Percentiles rank a stretch among this genome's conserved stretches.
Evolutionary conservation across 495 filamentous ascomycete genomes (phyloP).

Genomic region (Delitschia confertaspora): DNA sequence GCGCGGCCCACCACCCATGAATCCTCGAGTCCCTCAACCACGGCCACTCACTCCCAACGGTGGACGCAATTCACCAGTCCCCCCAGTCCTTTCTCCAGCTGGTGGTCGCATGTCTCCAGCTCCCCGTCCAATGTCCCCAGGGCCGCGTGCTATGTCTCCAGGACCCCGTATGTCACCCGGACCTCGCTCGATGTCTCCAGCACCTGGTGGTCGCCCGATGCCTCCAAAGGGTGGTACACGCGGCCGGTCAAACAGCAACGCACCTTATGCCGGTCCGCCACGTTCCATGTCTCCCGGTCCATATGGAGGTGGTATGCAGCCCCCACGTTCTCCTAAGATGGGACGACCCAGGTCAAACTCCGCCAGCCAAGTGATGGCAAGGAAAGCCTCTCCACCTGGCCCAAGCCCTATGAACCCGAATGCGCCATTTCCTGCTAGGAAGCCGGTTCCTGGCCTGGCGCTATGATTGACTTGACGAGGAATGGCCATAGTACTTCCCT

Average conservation of each 20-base stretch:
- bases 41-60: slow-evolving; percentile 25
- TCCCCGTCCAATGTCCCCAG: slow-evolving; percentile 37
- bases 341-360: slow-evolving; percentile 45
- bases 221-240: slow-evolving; percentile 19
- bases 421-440: slow-evolving; percentile 30
- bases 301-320: slow-evolving; percentile 42
- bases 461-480: slow-evolving; percentile 24
- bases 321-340: slow-evolving; percentile 38
- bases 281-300: slow-evolving; percentile 47
- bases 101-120: slow-evolving; percentile 38
- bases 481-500: slow-evolving; percentile 2
- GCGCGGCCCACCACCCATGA: slow-evolving; percentile 42
- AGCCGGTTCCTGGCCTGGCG: slow-evolving; percentile 36
- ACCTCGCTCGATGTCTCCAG: slow-evolving; percentile 42
- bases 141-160: slow-evolving; percentile 29
- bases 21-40: slow-evolving; percentile 29
- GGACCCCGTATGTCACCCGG: slow-evolving; percentile 9
- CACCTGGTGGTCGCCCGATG: slow-evolving; percentile 14
- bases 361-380: slow-evolving; percentile 38
- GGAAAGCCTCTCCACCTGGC: slow-evolving; percentile 46
- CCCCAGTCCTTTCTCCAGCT: slow-evolving; percentile 41
- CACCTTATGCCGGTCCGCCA: slow-evolving; percentile 21
- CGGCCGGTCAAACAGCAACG: slow-evolving; percentile 30
- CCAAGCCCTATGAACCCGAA: slow-evolving; percentile 54
- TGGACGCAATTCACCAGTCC: slow-evolving; percentile 26